Conservation (phyloP, 768 basidiomycete species). For the Russula griseocarnosa region DNA sequence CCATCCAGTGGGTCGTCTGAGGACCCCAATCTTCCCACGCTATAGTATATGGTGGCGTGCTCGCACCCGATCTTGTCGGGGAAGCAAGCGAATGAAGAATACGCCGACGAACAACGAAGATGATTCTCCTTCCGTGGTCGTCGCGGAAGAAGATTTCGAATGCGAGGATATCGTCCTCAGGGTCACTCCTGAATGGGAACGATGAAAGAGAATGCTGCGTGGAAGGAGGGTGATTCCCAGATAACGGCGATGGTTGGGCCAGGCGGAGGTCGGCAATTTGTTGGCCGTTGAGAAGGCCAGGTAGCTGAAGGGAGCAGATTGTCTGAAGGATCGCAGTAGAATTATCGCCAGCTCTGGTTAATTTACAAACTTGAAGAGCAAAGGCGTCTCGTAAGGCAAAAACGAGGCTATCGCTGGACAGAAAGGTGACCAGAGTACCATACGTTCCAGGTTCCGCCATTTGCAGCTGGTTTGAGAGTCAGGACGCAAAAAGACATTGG, state of each 20-base stretch:
- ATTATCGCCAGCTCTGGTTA: neutral
- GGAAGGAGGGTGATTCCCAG: neutral
- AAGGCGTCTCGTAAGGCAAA: conserved; percentile 5
- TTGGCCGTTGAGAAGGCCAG: conserved; percentile 2
- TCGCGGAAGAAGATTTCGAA: conserved; percentile 2
- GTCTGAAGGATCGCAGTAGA: conserved; percentile 4
- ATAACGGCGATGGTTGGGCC: conserved; percentile 12
- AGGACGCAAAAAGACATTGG: neutral
- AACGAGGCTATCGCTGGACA: conserved; percentile 7
- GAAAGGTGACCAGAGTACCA: conserved; percentile 9
- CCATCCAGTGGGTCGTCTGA: conserved; percentile 22
- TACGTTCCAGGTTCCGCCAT: neutral
- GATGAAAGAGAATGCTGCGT: neutral
- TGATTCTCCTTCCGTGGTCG: conserved; percentile 13
- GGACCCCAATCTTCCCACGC: conserved; percentile 24
- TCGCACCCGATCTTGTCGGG: neutral
- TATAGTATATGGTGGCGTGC: neutral
- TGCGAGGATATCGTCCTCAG: conserved; percentile 16
- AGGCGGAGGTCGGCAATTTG: conserved; percentile 8
- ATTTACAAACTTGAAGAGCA: conserved; percentile 8
- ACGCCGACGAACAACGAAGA: conserved; percentile 16
- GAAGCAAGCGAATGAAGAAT: conserved; percentile 13
- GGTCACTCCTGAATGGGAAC: conserved; percentile 18
- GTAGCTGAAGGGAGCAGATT: conserved; percentile 8
- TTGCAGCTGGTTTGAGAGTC: conserved; percentile 9